A percentile compares a stretch with the other conserved stretches of the same genome.
These are phyloP conservation scores for Lippia alba DNA, from an alignment of 305 asterid genomes.

Conservation along the genomic window DNA sequence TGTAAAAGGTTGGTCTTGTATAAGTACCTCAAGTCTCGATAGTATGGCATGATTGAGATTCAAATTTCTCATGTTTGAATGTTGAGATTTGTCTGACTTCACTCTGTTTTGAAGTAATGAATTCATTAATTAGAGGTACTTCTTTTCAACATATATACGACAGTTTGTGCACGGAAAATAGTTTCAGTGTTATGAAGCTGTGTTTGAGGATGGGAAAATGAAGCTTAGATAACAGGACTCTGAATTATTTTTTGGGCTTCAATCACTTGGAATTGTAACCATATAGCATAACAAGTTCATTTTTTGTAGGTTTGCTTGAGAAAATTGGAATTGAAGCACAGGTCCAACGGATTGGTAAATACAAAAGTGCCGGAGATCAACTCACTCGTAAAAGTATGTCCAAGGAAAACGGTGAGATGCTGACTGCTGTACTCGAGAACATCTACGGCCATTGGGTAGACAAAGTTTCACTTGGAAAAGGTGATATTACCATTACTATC, in stretches of 20 bases:
- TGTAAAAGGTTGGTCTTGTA: slow-evolving; percentile 2
- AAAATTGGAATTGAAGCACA: slow-evolving; percentile 82
- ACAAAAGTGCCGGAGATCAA: slow-evolving; percentile 80
- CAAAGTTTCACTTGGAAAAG: slow-evolving; percentile 64
- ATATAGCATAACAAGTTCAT: slow-evolving; percentile 13
- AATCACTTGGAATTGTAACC: slow-evolving; percentile 12
- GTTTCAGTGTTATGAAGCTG: slow-evolving; percentile 4
- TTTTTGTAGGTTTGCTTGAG: slow-evolving; percentile 72
- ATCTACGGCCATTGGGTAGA: slow-evolving; percentile 71
- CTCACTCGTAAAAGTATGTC: slow-evolving; percentile 67
- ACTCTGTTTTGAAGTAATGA: slow-evolving; percentile 10
- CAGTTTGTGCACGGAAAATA: slow-evolving; percentile 4
- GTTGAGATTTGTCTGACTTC: slow-evolving; percentile 14
- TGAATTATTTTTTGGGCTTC: too few relatives aligned
- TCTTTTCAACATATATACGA: background rate
- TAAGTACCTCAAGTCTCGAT: background rate
- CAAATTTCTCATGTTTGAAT: slow-evolving; percentile 12
- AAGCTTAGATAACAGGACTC: background rate
- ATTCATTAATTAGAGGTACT: slow-evolving; percentile 1
- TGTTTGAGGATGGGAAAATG: slow-evolving; percentile 12
- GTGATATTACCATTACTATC: slow-evolving; percentile 39
- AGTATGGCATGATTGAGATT: background rate
- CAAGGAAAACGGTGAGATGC: slow-evolving; percentile 85
- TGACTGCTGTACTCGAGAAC: slow-evolving; percentile 71
- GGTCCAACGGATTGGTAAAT: slow-evolving; percentile 80